Percentiles rank a stretch among this genome's conserved stretches.
These are phyloP conservation scores for Naganishia onofrii DNA, from an alignment of 768 basidiomycete species.

Conservation along the genomic window DNA sequence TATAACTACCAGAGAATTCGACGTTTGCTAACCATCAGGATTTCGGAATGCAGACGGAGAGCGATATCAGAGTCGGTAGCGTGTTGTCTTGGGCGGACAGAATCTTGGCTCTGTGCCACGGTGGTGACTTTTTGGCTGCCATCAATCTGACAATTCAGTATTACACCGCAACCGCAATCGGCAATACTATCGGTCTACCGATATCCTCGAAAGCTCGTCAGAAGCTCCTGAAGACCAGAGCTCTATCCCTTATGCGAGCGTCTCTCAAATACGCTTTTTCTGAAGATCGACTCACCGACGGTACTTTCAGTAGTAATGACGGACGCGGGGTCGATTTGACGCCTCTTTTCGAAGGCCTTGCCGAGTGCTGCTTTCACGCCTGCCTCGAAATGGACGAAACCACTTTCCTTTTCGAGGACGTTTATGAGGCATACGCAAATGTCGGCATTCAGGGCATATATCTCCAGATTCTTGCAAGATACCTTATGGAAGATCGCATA, in stretches of 20 bases:
- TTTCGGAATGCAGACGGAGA: slow-evolving; percentile 16
- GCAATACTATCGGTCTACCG: slow-evolving; percentile 83
- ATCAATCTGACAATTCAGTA: slow-evolving; percentile 81
- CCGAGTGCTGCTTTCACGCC: slow-evolving; percentile 59
- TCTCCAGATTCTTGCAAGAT: slow-evolving; percentile 73
- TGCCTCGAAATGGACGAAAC: slow-evolving; percentile 36
- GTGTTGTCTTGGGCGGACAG: slow-evolving; percentile 93
- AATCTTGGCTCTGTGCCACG: slow-evolving; percentile 74
- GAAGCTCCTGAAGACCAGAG: slow-evolving; percentile 67
- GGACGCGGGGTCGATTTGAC: slow-evolving; percentile 91
- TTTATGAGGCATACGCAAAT: slow-evolving; percentile 84
- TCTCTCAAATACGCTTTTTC: slow-evolving; percentile 89
- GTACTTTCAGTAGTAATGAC: slow-evolving; percentile 74
- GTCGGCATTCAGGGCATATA: slow-evolving; percentile 80
- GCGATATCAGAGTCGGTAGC: slow-evolving; percentile 69
- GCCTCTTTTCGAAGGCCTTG: slow-evolving; percentile 80
- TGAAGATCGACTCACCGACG: slow-evolving; percentile 87
- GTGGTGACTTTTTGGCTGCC: slow-evolving; percentile 82
- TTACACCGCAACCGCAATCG: slow-evolving; percentile 69
- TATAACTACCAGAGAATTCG: background rate
- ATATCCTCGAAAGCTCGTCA: slow-evolving; percentile 62
- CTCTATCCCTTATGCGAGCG: slow-evolving; percentile 79
- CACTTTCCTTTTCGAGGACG: slow-evolving; percentile 75
- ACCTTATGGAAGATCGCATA: slow-evolving; percentile 72
- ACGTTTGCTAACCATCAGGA: too few species aligned